Evolutionary conservation across 106 monocot genomes (phyloP), one percentile per base, ranked within the genome.

Genomic region (Phalaenopsis aphrodite): DNA sequence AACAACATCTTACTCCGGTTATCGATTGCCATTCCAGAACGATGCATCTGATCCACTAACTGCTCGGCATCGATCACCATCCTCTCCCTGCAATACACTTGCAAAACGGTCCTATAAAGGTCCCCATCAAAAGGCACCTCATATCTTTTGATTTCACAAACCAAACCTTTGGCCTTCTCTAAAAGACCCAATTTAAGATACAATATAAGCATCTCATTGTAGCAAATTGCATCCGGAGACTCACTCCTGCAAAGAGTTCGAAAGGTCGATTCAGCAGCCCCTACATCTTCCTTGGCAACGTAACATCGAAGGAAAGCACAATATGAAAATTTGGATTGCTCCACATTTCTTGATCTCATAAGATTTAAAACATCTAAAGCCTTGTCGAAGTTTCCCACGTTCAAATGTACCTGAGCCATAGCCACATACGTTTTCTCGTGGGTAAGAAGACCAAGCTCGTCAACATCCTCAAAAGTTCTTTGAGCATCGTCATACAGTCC

Each of bases 381-480:
- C 84, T 86, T 90, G 5, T 93, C 88, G 81, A 81, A 43, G 37
- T 90, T 84, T 64, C 93, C 87, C 76, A 77, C 84, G 84, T 89
- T 88, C n/a, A 99, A 18, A 84, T 95, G 89, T 73, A 95, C 99
- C 37, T 99, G 94, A 78, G 89, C 94, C 91, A 99, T 95, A 14
- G 94, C 95, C 17, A 87, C 81, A 82, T 91, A 95, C 75, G 94
- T 99, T 69, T 86, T 93, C 79, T 99, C 99, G 84, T 90, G 86
- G 52, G 78, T 91, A 71, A 95, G 84, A 79, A 99, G 81, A 38
- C 89, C 93, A 24, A 87, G 72, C 78, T 79, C 87, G 56, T 93
- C 86, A 82, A 88, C 86, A 49, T 93, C 88, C 72, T 75, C 46
- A 57, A 95, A 99, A 14, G 87, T 91, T 78, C 56, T 88, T 77